Evolutionary conservation across 2,329 filamentous ascomycete genomes (phyloP).

Genomic region (Penicillium sp.): DNA sequence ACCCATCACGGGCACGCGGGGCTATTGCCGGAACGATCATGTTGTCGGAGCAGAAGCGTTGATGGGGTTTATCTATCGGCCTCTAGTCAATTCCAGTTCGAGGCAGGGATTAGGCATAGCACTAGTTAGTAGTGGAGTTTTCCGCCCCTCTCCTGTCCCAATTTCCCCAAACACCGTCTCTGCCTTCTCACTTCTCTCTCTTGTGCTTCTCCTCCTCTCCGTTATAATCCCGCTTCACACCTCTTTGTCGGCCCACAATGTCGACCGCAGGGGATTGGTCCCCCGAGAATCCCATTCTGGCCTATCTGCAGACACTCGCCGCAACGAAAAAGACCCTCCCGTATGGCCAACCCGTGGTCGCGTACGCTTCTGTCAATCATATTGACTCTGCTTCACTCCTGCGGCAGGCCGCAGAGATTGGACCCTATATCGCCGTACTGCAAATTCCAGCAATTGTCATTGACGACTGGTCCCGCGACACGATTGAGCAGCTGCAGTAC

Average conservation of each 20-base stretch:
- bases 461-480: slow-evolving; percentile 57
- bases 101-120: slow-evolving; percentile 16
- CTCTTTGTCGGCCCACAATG: slow-evolving; percentile 18
- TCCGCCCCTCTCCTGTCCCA: slow-evolving; percentile 18
- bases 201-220: background rate
- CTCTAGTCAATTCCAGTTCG: slow-evolving; percentile 8
- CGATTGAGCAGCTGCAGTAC: slow-evolving; percentile 41
- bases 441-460: slow-evolving; percentile 62
- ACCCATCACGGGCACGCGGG: background rate
- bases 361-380: slow-evolving; percentile 56
- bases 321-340: slow-evolving; percentile 37
- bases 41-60: background rate
- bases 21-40: slow-evolving; percentile 1
- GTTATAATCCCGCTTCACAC: background rate
- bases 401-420: slow-evolving; percentile 55
- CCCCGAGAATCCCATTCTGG: slow-evolving; percentile 35
- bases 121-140: slow-evolving; percentile 19
- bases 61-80: slow-evolving; percentile 2
- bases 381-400: slow-evolving; percentile 55
- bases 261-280: slow-evolving; percentile 12
- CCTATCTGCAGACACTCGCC: slow-evolving; percentile 37
- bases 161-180: slow-evolving; percentile 3
- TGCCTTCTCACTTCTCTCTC: background rate
- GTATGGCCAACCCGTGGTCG: slow-evolving; percentile 38
- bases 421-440: slow-evolving; percentile 58